A percentile compares a stretch with the other conserved stretches of the same genome.
These are phyloP conservation scores for Botrytis paeoniae DNA, from an alignment of 2,329 filamentous ascomycete species.

Conservation along the genomic window DNA sequence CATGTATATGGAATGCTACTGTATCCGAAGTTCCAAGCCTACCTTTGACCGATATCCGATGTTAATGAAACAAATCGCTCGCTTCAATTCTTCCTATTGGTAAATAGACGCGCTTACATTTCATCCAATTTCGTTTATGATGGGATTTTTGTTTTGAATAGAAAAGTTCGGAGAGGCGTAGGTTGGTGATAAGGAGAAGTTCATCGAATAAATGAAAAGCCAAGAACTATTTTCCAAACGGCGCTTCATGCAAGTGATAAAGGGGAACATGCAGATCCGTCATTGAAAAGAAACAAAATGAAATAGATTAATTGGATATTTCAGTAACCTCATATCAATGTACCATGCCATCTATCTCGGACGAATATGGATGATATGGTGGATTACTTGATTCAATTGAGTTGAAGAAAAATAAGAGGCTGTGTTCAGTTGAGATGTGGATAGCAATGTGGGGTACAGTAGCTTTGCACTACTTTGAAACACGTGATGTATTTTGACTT, in stretches of 20 bases:
- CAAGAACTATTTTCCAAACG: not conserved
- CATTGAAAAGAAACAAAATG: not conserved
- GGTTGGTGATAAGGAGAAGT: not conserved
- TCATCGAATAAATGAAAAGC: not conserved
- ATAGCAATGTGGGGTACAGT: not conserved
- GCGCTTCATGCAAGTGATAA: not conserved
- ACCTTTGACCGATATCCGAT: not conserved
- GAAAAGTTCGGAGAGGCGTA: not conserved
- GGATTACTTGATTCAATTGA: not conserved
- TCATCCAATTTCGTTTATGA: not conserved
- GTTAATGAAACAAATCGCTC: not conserved
- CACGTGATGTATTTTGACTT: not conserved
- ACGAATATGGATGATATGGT: not conserved
- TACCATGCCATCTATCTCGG: not conserved
- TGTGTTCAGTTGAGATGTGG: not conserved
- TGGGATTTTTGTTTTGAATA: not conserved
- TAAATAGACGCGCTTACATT: not conserved
- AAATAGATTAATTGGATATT: not conserved
- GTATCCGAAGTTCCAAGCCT: not conserved
- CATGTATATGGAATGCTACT: not conserved
- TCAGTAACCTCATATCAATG: not conserved
- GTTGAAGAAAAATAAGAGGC: not conserved
- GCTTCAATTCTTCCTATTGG: conserved; percentile 2
- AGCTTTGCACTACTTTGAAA: not conserved
- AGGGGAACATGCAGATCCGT: not conserved